These are phyloP conservation scores for Phytophthora macrochlamydospora DNA, from an alignment of 352 stramenopile species.

Conservation along the genomic window DNA sequence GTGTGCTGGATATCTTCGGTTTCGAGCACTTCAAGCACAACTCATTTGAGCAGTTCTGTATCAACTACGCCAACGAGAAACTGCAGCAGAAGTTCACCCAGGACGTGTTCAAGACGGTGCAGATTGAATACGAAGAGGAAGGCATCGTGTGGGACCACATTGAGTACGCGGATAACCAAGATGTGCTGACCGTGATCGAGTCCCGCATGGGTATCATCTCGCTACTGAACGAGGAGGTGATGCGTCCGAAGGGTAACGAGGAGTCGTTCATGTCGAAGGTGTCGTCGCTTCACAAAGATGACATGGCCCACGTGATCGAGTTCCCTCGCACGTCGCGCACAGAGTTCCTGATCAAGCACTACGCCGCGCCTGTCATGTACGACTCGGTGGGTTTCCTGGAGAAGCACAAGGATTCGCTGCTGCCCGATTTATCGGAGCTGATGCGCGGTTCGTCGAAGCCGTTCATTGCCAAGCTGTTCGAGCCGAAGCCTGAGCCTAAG, in stretches of 20 bases:
- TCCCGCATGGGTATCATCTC: conserved; percentile 90
- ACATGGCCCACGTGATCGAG: conserved; percentile 85
- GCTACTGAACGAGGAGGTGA: conserved; percentile 91
- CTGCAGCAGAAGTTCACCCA: conserved; percentile 94
- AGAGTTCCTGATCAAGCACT: conserved; percentile 96
- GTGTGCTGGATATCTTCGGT: conserved; percentile 99
- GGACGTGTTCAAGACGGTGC: conserved; percentile 91
- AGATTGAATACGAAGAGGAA: conserved; percentile 97
- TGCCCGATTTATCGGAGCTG: conserved; percentile 93
- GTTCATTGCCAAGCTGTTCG: conserved; percentile 79
- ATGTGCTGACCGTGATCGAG: conserved; percentile 88
- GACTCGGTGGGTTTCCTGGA: conserved; percentile 94
- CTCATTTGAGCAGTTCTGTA: conserved; percentile 95
- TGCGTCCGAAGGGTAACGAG: conserved; percentile 87
- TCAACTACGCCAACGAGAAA: conserved; percentile 94
- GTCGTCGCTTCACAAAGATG: conserved; percentile 82
- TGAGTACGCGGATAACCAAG: conserved; percentile 91
- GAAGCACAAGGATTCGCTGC: conserved; percentile 96
- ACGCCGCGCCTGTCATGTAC: conserved; percentile 95
- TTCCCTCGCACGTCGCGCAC: conserved; percentile 86
- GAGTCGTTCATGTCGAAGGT: conserved; percentile 89
- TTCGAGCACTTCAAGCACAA: conserved; percentile 99
- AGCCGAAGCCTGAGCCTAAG: conserved; percentile 60
- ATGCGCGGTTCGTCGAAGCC: conserved; percentile 79
- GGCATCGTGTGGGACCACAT: conserved; percentile 92